phyloP scores from a whole-genome alignment of 305 asterid genomes.

The Ruellia speciosa region DNA sequence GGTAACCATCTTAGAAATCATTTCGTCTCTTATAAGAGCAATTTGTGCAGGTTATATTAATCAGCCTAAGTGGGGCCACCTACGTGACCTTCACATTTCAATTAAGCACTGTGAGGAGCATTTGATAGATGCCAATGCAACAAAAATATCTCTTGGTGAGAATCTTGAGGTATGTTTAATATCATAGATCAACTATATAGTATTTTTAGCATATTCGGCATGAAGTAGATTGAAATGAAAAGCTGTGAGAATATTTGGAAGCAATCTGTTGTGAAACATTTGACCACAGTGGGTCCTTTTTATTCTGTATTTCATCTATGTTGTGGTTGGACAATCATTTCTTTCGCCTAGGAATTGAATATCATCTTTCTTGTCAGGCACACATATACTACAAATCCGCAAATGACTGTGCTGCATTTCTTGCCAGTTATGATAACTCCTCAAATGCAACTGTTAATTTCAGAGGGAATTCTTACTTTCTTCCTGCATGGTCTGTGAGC shows the following conservation, averaged over 20 bases:
- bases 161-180: constrained; percentile 56
- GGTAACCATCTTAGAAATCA: constrained; percentile 3
- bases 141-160: constrained; percentile 47
- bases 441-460: constrained; percentile 50
- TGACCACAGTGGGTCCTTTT: background rate
- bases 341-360: background rate
- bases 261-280: background rate
- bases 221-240: background rate
- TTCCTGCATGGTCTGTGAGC: constrained; percentile 92
- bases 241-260: background rate
- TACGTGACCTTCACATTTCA: constrained; percentile 62
- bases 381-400: constrained; percentile 60
- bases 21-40: background rate
- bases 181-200: constrained; percentile 1
- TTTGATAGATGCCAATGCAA: constrained; percentile 51
- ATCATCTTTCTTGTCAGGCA: constrained; percentile 41
- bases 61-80: constrained; percentile 85
- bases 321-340: background rate
- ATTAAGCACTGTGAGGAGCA: constrained; percentile 67
- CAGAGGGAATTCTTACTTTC: constrained; percentile 56
- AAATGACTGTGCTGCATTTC: constrained; percentile 69
- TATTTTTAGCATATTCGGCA: constrained; percentile 1
- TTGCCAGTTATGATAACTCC: constrained; percentile 59
- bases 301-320: background rate
- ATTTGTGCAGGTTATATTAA: constrained; percentile 47